A percentile compares a stretch with the other conserved stretches of the same genome.
phyloP scores from a whole-genome alignment of 148 eudicot genomes.

The Diospyros kaki region DNA sequence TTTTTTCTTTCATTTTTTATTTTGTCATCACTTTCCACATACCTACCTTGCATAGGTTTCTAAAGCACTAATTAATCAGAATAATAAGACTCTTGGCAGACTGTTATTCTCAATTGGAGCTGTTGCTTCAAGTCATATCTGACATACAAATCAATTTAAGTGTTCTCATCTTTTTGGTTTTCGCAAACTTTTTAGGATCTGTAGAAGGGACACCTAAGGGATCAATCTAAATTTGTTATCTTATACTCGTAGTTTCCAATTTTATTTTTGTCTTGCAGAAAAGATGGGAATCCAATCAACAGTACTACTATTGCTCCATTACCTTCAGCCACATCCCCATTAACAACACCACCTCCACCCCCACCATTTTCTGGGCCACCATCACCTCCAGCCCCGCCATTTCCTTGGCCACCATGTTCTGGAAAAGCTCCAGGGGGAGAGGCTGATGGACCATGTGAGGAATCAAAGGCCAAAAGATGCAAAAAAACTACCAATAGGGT shows the following conservation, averaged over 20 bases:
- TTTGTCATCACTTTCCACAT: not conserved
- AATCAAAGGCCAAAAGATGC: conserved; percentile 36
- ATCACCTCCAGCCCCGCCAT: conserved; percentile 34
- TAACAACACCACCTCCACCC: conserved; percentile 31
- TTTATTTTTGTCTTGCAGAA: conserved; percentile 36
- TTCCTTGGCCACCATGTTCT: conserved; percentile 26
- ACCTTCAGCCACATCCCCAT: conserved; percentile 44
- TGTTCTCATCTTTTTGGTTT: not conserved
- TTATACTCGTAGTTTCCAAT: conserved; percentile 8
- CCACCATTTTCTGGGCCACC: conserved; percentile 30
- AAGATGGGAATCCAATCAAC: conserved; percentile 72
- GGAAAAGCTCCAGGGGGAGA: conserved; percentile 43
- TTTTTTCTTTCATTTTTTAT: not conserved
- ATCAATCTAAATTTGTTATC: not conserved
- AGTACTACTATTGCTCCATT: conserved; percentile 51
- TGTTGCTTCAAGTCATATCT: no score
- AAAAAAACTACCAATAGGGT: conserved; percentile 49
- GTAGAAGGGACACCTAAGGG: not conserved
- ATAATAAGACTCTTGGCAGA: no score
- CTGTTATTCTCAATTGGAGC: not conserved
- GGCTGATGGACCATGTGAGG: conserved; percentile 55
- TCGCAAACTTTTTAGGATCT: not conserved
- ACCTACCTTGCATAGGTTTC: not conserved
- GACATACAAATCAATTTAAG: not conserved
- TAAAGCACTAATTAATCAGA: no score